Evolutionary conservation across 2,329 filamentous ascomycete species (phyloP).

Genomic region (Beauveria rudraprayagi): DNA sequence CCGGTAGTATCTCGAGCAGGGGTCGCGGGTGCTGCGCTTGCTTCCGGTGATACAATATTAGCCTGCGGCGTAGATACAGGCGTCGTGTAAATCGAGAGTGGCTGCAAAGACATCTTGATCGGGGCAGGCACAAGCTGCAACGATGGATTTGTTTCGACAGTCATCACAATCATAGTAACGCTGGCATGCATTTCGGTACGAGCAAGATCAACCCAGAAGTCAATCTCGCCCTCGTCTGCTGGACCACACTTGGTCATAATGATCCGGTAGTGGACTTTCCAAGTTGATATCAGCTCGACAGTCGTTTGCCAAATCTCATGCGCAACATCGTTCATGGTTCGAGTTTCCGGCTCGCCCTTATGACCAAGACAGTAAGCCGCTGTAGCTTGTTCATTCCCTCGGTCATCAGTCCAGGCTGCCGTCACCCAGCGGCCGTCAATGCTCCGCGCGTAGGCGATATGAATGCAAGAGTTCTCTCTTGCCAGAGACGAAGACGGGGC

Average conservation of each 20-base stretch:
- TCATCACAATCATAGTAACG: constrained; percentile 51
- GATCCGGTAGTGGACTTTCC: constrained; percentile 69
- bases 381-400: constrained; percentile 63
- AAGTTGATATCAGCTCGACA: constrained; percentile 59
- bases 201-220: constrained; percentile 48
- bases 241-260: constrained; percentile 64
- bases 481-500: constrained; percentile 65
- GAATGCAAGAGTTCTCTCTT: constrained; percentile 71
- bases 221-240: constrained; percentile 59
- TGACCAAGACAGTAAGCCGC: constrained; percentile 65
- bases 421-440: constrained; percentile 71
- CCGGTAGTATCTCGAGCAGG: constrained; percentile 33
- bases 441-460: constrained; percentile 71
- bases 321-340: constrained; percentile 54
- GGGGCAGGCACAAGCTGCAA: constrained; percentile 53
- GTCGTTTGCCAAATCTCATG: constrained; percentile 74
- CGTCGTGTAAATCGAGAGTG: constrained; percentile 47
- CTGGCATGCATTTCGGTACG: constrained; percentile 42
- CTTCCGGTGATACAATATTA: constrained; percentile 52
- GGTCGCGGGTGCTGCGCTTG: constrained; percentile 42
- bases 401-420: constrained; percentile 73
- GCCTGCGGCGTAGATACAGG: constrained; percentile 61
- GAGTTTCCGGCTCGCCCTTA: constrained; percentile 43
- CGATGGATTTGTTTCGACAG: constrained; percentile 57
- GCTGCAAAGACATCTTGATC: constrained; percentile 38